phyloP scores from a whole-genome alignment of 306 rosid genomes.

The Amphicarpaea edgeworthii region DNA sequence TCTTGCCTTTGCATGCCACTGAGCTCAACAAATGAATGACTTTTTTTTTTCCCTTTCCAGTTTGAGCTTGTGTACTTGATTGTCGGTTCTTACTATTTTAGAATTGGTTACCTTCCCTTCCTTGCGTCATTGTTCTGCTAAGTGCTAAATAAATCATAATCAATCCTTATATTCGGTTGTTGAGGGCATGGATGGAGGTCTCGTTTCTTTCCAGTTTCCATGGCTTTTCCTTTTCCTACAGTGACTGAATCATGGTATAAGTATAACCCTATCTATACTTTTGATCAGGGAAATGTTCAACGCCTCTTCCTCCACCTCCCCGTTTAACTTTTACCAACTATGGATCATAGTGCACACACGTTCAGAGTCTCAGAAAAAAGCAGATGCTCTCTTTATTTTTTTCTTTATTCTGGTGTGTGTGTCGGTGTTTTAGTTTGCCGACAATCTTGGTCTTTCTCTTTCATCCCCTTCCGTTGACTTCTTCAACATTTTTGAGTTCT shows the following conservation, averaged over 20 bases:
- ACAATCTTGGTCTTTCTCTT: slow-evolving; percentile 3
- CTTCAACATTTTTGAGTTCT: neutral
- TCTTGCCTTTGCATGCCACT: slow-evolving; percentile 35
- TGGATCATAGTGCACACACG: neutral
- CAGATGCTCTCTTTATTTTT: neutral
- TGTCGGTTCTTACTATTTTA: slow-evolving; percentile 42
- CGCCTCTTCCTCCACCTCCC: neutral
- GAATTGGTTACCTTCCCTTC: slow-evolving; percentile 14
- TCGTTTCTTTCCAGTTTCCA: slow-evolving; percentile 24
- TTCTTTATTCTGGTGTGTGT: neutral
- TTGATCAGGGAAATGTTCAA: neutral
- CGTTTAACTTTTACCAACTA: neutral
- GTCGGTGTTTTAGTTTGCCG: neutral
- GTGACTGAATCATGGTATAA: too few species aligned
- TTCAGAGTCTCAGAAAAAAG: neutral
- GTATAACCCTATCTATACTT: too few species aligned
- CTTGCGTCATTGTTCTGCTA: slow-evolving; percentile 15
- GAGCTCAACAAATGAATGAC: slow-evolving; percentile 21
- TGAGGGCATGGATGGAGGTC: slow-evolving; percentile 1
- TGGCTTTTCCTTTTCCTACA: neutral
- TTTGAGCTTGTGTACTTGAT: slow-evolving; percentile 12
- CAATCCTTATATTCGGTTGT: slow-evolving; percentile 20
- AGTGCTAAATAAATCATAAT: slow-evolving; percentile 2
- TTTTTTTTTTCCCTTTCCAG: neutral
- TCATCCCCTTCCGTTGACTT: slow-evolving; percentile 13